Evolutionary conservation across 441 rosid species (phyloP).

Genomic region (Populus tomentosa): DNA sequence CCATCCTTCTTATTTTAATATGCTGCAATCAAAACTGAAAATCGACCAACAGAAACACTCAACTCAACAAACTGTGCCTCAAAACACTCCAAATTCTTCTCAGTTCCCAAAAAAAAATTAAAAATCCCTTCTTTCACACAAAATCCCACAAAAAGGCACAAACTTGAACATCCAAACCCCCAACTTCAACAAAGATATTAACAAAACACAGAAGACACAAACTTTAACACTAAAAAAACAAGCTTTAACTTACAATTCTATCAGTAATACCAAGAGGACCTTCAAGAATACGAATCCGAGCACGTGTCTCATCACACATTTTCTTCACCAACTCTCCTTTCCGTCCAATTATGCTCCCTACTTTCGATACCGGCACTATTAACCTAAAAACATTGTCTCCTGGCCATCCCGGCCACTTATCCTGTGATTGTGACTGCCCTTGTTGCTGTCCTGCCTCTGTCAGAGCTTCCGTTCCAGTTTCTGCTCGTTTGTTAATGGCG

Average conservation of each 20-base stretch:
- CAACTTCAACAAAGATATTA: not conserved
- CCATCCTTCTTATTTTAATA: too few species aligned
- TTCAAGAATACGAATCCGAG: conserved; percentile 82
- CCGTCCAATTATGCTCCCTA: conserved; percentile 89
- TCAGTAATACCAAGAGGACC: conserved; percentile 57
- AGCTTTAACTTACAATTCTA: conserved; percentile 53
- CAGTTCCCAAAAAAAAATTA: not conserved
- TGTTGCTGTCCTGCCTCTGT: not conserved
- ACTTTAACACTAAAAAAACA: not conserved
- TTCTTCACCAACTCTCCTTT: conserved; percentile 89
- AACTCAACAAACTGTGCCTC: too few species aligned
- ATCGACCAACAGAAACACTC: too few species aligned
- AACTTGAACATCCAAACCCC: not conserved
- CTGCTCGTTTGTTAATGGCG: not conserved
- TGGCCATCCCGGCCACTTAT: conserved; percentile 93
- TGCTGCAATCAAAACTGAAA: too few species aligned
- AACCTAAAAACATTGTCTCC: conserved; percentile 79
- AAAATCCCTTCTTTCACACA: not conserved
- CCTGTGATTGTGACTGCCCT: not conserved
- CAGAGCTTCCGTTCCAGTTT: not conserved
- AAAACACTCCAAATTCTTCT: not conserved
- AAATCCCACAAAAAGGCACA: not conserved
- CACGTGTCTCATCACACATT: conserved; percentile 89
- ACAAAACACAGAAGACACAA: too few species aligned
- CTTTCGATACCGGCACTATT: conserved; percentile 71